phyloP scores from a whole-genome alignment of 164 flowering plant species.

The Magnolia officinalis region DNA sequence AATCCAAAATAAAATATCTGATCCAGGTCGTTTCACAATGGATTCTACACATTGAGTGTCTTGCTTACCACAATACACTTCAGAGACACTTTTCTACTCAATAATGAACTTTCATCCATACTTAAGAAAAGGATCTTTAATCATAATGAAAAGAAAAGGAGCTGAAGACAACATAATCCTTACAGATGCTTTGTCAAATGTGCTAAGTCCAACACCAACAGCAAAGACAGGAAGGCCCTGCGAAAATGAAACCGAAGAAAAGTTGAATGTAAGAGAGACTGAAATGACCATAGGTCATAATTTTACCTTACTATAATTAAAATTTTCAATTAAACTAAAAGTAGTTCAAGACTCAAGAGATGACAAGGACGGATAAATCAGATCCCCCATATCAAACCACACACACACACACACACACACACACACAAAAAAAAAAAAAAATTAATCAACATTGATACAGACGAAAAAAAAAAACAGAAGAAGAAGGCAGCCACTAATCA shows the following conservation, averaged over 20 bases:
- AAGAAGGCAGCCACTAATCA: too few relatives aligned
- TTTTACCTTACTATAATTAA: neutral
- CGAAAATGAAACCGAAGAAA: neutral
- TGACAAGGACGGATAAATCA: too few relatives aligned
- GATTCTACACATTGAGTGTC: neutral
- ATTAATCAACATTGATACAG: too few relatives aligned
- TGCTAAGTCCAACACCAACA: slow-evolving; percentile 84
- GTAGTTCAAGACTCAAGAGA: neutral
- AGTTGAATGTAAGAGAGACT: neutral
- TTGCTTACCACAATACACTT: too few relatives aligned
- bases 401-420: too few relatives aligned
- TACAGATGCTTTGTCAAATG: slow-evolving; percentile 94
- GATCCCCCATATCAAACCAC: too few relatives aligned
- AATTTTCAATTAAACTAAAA: neutral
- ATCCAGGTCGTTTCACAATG: neutral
- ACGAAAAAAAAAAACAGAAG: too few relatives aligned
- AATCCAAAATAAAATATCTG: neutral
- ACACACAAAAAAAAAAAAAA: too few relatives aligned
- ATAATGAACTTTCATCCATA: too few relatives aligned
- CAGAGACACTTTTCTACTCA: too few relatives aligned
- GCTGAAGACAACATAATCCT: slow-evolving; percentile 24
- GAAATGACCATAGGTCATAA: neutral
- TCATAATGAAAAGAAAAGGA: neutral
- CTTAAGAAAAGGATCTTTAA: too few relatives aligned
- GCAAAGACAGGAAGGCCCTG: slow-evolving; percentile 97